phyloP scores from a whole-genome alignment of 306 rosid genomes.

The Cucumis cinereus region DNA sequence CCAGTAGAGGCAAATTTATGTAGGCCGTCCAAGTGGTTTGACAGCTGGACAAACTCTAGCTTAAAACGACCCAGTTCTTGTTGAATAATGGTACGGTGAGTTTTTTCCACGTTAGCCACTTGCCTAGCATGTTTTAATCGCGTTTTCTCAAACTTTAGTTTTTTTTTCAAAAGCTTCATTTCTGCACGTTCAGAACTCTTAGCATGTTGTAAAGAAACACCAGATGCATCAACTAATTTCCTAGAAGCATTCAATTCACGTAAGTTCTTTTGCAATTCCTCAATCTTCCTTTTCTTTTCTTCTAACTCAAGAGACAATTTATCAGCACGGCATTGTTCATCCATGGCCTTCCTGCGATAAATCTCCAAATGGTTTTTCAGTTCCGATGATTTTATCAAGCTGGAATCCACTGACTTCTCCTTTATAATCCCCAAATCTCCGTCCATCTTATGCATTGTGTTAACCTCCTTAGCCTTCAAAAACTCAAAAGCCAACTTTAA shows the following conservation, averaged over 20 bases:
- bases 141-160: constrained; percentile 51
- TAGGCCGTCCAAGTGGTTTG: constrained; percentile 43
- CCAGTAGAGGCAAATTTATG: constrained; percentile 29
- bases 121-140: constrained; percentile 36
- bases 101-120: constrained; percentile 48
- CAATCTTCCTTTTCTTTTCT: constrained; percentile 29
- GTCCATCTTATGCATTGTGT: constrained; percentile 31
- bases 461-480: constrained; percentile 15
- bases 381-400: constrained; percentile 26
- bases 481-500: constrained; percentile 17
- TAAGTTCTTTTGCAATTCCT: constrained; percentile 37
- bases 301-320: constrained; percentile 41
- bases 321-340: constrained; percentile 43
- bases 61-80: constrained; percentile 47
- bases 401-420: constrained; percentile 31
- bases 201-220: constrained; percentile 15
- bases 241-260: constrained; percentile 26
- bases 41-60: constrained; percentile 40
- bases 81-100: constrained; percentile 23
- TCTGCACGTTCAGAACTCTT: constrained; percentile 23
- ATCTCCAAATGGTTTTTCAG: constrained; percentile 38
- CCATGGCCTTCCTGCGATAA: constrained; percentile 41
- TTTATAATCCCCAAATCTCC: constrained; percentile 28
- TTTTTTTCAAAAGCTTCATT: constrained; percentile 45
- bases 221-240: constrained; percentile 27